Conservation (phyloP, 2,329 filamentous ascomycete species). For the Sclerotinia glacialis region DNA sequence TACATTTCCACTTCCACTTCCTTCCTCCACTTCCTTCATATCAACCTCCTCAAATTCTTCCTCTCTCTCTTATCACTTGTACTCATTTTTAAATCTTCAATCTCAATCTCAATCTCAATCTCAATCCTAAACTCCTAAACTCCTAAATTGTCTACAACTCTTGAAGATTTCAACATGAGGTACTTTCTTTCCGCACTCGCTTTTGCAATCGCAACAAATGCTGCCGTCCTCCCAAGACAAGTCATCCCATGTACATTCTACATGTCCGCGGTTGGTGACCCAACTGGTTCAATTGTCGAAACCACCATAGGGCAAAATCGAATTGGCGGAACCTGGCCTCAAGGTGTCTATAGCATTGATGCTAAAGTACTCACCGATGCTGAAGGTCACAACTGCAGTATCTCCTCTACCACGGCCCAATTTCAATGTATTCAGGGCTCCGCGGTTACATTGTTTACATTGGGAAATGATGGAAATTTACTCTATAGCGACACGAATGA, state of each 20-base stretch:
- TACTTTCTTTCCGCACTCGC: constrained; percentile 18
- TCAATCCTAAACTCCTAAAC: not conserved
- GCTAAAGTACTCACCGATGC: constrained; percentile 29
- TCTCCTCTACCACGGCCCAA: constrained; percentile 29
- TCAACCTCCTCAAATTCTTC: not conserved
- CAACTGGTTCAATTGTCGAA: constrained; percentile 29
- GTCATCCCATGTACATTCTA: constrained; percentile 32
- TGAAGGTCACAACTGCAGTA: constrained; percentile 31
- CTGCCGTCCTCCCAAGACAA: constrained; percentile 30
- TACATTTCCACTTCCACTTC: not conserved
- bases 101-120: not conserved
- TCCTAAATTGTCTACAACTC: not conserved
- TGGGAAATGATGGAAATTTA: constrained; percentile 29
- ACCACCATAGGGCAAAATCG: constrained; percentile 33
- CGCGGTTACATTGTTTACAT: constrained; percentile 9
- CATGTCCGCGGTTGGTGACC: constrained; percentile 29
- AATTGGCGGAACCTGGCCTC: constrained; percentile 32
- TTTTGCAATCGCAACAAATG: constrained; percentile 24
- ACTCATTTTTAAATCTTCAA: constrained; percentile 13
- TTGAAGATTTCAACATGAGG: constrained; percentile 23
- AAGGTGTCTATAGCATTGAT: constrained; percentile 31
- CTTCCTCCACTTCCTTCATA: not conserved
- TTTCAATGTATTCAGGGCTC: constrained; percentile 29
- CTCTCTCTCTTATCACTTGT: not conserved
- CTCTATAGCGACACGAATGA: constrained; percentile 25